A percentile compares a stretch with the other conserved stretches of the same genome.
Conservation (phyloP, 805 yeast genomes). For the Candida ficus region DNA sequence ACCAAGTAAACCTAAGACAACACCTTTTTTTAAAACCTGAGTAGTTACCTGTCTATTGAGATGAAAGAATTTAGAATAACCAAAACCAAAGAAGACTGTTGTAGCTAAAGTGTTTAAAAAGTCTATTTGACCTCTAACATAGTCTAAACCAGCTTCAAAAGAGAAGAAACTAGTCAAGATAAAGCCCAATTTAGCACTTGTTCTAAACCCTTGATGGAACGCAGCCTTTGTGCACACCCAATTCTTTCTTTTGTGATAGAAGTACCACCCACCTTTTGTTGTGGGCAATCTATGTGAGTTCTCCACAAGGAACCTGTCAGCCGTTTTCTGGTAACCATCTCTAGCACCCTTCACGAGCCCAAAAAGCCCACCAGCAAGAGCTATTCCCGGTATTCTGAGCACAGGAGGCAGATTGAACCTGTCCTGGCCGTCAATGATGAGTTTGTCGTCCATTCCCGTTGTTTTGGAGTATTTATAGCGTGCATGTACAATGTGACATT, state of each 20-base stretch:
- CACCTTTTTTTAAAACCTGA: slow-evolving; percentile 45
- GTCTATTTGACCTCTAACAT: slow-evolving; percentile 47
- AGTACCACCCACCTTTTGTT: slow-evolving; percentile 82
- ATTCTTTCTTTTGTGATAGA: slow-evolving; percentile 79
- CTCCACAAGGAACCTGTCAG: slow-evolving; percentile 63
- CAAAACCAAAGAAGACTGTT: slow-evolving; percentile 45
- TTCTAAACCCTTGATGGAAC: slow-evolving; percentile 40
- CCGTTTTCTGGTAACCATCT: slow-evolving; percentile 50
- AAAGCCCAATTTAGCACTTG: slow-evolving; percentile 36
- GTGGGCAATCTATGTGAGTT: slow-evolving; percentile 79
- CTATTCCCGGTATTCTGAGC: slow-evolving; percentile 39
- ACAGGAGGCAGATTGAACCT: slow-evolving; percentile 47
- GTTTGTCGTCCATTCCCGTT: neutral
- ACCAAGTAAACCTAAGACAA: slow-evolving; percentile 49
- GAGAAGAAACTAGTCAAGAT: slow-evolving; percentile 50
- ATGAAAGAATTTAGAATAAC: slow-evolving; percentile 39
- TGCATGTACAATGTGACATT: too few species aligned
- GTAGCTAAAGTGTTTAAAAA: slow-evolving; percentile 59
- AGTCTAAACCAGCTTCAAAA: slow-evolving; percentile 58
- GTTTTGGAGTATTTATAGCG: too few species aligned
- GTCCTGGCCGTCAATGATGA: neutral
- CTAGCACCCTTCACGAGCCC: slow-evolving; percentile 55
- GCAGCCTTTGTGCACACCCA: slow-evolving; percentile 63
- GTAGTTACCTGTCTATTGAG: slow-evolving; percentile 39
- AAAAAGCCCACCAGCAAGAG: slow-evolving; percentile 33